Conservation (phyloP, 768 basidiomycete genomes). For the Lactarius vividus region DNA sequence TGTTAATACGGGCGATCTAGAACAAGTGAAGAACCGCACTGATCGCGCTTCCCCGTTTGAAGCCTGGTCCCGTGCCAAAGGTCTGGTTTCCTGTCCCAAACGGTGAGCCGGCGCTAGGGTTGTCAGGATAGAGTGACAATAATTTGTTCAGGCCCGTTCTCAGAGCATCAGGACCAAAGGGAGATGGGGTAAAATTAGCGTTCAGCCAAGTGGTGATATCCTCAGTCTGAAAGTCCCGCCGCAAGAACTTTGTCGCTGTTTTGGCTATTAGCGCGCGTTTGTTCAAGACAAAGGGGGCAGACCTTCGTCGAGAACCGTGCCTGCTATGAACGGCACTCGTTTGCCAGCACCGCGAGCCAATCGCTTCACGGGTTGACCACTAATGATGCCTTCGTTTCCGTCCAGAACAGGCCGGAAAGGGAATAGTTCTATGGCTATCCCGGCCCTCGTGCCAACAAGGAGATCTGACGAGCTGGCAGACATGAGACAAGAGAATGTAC, state of each 20-base stretch:
- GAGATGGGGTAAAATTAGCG: conserved; percentile 24
- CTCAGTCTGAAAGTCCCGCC: conserved; percentile 25
- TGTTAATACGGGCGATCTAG: background rate
- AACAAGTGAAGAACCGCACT: conserved; percentile 1
- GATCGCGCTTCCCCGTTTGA: conserved; percentile 41
- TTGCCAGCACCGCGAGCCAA: conserved; percentile 36
- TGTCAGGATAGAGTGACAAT: conserved; percentile 42
- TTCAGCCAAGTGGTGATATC: conserved; percentile 12
- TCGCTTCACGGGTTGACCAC: conserved; percentile 40
- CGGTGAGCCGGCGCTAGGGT: conserved; percentile 44
- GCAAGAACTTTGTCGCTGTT: conserved; percentile 40
- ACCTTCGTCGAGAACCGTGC: conserved; percentile 49
- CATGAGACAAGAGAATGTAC: conserved; percentile 39
- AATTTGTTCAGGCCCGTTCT: conserved; percentile 32
- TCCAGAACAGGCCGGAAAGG: conserved; percentile 44
- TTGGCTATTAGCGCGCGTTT: background rate
- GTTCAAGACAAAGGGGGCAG: background rate
- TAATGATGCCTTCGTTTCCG: conserved; percentile 40
- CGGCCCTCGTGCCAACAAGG: conserved; percentile 24
- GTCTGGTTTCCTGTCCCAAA: conserved; percentile 46
- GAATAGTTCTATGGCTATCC: conserved; percentile 33
- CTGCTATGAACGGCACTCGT: conserved; percentile 45
- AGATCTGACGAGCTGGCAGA: conserved; percentile 27
- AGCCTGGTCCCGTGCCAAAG: conserved; percentile 41
- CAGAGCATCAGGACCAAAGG: conserved; percentile 13